Conservation (phyloP, 75 land plant species). For the Pinus tabuliformis region DNA sequence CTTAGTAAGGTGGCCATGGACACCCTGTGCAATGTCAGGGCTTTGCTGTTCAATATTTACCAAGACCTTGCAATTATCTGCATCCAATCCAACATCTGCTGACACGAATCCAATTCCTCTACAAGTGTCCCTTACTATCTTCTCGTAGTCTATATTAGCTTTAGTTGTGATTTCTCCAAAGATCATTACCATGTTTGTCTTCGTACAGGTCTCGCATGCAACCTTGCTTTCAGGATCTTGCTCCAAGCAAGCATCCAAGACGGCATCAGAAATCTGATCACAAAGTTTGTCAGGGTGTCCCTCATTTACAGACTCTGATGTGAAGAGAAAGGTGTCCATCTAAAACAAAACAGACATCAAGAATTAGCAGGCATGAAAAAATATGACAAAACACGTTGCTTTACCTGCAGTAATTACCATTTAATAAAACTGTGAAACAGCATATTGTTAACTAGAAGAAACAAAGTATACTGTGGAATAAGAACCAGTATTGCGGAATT, state of each 20-base stretch:
- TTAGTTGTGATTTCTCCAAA: slow-evolving; percentile 59
- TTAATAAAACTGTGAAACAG: too few relatives aligned
- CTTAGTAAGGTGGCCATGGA: slow-evolving; percentile 70
- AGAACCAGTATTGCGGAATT: too few relatives aligned
- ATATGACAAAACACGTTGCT: too few relatives aligned
- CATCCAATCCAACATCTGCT: slow-evolving; percentile 60
- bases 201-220: slow-evolving; percentile 51
- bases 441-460: too few relatives aligned
- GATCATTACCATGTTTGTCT: slow-evolving; percentile 54
- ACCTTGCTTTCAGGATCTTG: slow-evolving; percentile 63
- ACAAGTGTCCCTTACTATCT: slow-evolving; percentile 51
- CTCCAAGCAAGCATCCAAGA: slow-evolving; percentile 45
- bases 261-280: slow-evolving; percentile 55
- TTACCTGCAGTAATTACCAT: too few relatives aligned
- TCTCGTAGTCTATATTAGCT: slow-evolving; percentile 44
- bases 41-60: slow-evolving; percentile 67
- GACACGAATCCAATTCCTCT: slow-evolving; percentile 46
- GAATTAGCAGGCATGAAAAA: too few relatives aligned
- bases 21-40: slow-evolving; percentile 71
- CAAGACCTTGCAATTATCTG: slow-evolving; percentile 60
- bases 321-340: slow-evolving; percentile 59
- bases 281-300: slow-evolving; percentile 63
- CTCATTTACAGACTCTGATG: slow-evolving; percentile 59
- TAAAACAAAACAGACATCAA: neutral
- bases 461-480: too few relatives aligned